Percentiles rank a stretch among this genome's conserved stretches.
These are phyloP conservation scores for Colletotrichum sp. DNA, from an alignment of 2,329 filamentous ascomycete genomes.

Conservation along the genomic window DNA sequence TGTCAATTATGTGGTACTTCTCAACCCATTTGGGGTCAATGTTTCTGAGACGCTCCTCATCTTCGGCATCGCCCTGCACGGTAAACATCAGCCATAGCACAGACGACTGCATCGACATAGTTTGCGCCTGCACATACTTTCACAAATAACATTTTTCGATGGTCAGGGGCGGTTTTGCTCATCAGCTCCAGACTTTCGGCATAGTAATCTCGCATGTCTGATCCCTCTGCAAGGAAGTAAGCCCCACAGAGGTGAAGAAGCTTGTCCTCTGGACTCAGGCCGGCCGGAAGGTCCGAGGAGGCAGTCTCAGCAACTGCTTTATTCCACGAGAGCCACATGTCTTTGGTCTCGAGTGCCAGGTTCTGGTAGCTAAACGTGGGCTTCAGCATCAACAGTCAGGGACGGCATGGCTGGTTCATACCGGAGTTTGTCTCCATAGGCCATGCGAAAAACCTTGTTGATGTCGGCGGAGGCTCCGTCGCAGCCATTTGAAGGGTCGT, in stretches of 20 bases:
- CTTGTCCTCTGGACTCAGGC: slow-evolving; percentile 24
- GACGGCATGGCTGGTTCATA: background rate
- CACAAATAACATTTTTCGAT: background rate
- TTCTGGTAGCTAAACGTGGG: slow-evolving; percentile 17
- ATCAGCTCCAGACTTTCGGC: slow-evolving; percentile 20
- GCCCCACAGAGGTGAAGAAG: slow-evolving; percentile 23
- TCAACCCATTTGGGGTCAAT: slow-evolving; percentile 25
- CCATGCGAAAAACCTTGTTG: slow-evolving; percentile 23
- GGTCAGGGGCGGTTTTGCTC: background rate
- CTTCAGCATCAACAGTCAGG: background rate
- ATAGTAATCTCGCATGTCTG: slow-evolving; percentile 19
- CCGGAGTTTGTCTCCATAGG: slow-evolving; percentile 15
- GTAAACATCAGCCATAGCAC: background rate
- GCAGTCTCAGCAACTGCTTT: slow-evolving; percentile 13
- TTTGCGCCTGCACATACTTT: background rate
- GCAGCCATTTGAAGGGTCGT: slow-evolving; percentile 17
- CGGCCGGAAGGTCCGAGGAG: slow-evolving; percentile 22
- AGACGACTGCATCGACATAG: background rate
- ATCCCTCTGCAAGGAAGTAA: slow-evolving; percentile 4
- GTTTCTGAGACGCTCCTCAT: slow-evolving; percentile 13
- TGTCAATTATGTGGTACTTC: slow-evolving; percentile 27
- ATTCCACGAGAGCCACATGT: slow-evolving; percentile 35
- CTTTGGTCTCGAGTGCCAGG: slow-evolving; percentile 32
- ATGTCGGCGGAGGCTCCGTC: slow-evolving; percentile 23
- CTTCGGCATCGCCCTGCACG: background rate